Conservation (phyloP, 768 basidiomycete genomes). For the Hemileccinum rubropunctum region DNA sequence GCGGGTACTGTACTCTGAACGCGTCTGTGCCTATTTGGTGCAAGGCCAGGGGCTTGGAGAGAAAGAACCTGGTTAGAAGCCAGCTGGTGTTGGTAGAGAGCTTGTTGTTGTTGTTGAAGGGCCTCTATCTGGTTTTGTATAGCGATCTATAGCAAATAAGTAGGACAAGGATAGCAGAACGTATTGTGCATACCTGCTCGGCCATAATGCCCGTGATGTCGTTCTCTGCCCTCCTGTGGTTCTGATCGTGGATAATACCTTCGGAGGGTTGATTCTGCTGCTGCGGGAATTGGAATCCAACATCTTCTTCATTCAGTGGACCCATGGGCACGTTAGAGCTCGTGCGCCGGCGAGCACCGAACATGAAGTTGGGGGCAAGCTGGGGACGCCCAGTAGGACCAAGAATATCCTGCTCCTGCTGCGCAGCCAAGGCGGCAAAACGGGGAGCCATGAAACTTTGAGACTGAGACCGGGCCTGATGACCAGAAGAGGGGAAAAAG, state of each 20-base stretch:
- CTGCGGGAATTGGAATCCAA: constrained; percentile 81
- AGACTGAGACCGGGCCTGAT: constrained; percentile 72
- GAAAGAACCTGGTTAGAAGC: constrained; percentile 85
- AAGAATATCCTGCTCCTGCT: constrained; percentile 60
- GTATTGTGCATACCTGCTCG: constrained; percentile 68
- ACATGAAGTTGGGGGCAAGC: constrained; percentile 89
- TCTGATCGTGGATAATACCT: constrained; percentile 30
- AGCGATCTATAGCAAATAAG: constrained; percentile 59
- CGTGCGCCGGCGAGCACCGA: constrained; percentile 62
- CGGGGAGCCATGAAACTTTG: constrained; percentile 88
- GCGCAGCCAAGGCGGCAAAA: constrained; percentile 76
- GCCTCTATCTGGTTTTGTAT: constrained; percentile 89
- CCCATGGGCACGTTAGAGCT: constrained; percentile 56
- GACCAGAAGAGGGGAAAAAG: constrained; percentile 47
- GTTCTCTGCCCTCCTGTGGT: constrained; percentile 57
- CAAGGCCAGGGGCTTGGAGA: constrained; percentile 73
- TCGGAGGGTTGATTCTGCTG: constrained; percentile 41
- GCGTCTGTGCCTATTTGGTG: constrained; percentile 72
- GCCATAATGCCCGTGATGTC: constrained; percentile 92
- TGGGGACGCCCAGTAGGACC: constrained; percentile 83
- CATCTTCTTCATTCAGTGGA: constrained; percentile 77
- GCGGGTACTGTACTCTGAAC: constrained; percentile 84
- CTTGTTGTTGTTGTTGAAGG: constrained; percentile 87
- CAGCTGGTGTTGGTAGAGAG: constrained; percentile 85
- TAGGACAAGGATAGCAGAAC: constrained; percentile 1